Evolutionary conservation across 441 rosid species (phyloP), one percentile per base, ranked within the genome.

Genomic region (Syzygium malaccense): DNA sequence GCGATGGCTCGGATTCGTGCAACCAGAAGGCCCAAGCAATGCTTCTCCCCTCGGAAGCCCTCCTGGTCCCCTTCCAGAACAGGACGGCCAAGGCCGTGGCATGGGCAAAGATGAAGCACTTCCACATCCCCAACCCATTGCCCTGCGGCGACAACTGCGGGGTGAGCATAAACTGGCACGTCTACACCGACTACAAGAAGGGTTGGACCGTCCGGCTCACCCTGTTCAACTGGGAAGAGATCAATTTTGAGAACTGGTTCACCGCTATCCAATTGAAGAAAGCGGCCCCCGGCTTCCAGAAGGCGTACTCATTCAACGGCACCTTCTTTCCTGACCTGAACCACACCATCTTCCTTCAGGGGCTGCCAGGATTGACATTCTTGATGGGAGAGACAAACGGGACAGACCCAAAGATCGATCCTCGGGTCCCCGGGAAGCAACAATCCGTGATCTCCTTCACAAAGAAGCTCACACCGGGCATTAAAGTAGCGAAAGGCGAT

Each of bases 181-280:
- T 92, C 48, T 49, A 68, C 11, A 85, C 94, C 11, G 90, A 91
- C 26, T 88, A 90, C 89, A 89, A 28, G 45, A 64, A 75, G 3
- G 92, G 94, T 3, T 92, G 92, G 93, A 64, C 93, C 20, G 91
- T 88, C n/a, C 87, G 93, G 84, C 83, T 92, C 41, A 92, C 92
- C 30, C 87, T 92, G 33, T 91, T 92, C 89, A 91, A 91, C 55
- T 91, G 93, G 93, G 88, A 68, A 86, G 51, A 78, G 23, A 41
- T 87, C 83, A 58, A 56, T 26, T 92, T 92, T 53, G 91, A 89
- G 75, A 71, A 91, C 84, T 92, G 94, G 92, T 90, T 90, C 87
- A 55, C 88, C 0, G 94, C 94, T 5, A 10, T 91, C 57, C 92
- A 89, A 75, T 13, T 92, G 49, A 91, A 90, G 87, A 91, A 90